These are phyloP conservation scores for Taxawa tesnikishii DNA, from an alignment of 2,329 filamentous ascomycete genomes.

Conservation along the genomic window DNA sequence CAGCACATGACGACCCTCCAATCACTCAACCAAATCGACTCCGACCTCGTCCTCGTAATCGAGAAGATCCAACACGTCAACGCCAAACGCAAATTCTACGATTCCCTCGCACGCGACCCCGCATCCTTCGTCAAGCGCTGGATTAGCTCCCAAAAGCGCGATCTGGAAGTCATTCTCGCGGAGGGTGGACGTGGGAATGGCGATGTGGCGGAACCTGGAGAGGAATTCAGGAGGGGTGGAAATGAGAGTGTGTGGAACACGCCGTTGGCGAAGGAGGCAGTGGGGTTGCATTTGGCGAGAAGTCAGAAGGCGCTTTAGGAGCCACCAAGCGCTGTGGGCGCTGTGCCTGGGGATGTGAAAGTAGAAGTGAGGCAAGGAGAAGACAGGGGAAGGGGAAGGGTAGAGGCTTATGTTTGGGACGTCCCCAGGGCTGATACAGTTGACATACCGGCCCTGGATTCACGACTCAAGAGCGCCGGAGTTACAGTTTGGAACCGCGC, in stretches of 20 bases:
- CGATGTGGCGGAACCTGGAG: conserved; percentile 39
- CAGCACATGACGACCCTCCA: conserved; percentile 53
- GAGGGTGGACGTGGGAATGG: conserved; percentile 53
- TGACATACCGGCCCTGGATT: too few relatives aligned
- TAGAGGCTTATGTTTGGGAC: too few relatives aligned
- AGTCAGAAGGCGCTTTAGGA: conserved; percentile 7
- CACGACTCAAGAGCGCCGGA: too few relatives aligned
- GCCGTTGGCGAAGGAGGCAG: conserved; percentile 48
- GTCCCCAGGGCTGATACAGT: too few relatives aligned
- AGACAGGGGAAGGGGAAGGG: too few relatives aligned
- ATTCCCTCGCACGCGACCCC: conserved; percentile 66
- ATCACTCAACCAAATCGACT: conserved; percentile 66
- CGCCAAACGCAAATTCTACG: conserved; percentile 82
- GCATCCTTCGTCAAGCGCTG: conserved; percentile 75
- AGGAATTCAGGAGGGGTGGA: conserved; percentile 58
- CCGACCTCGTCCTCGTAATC: conserved; percentile 71
- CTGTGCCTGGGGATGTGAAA: too few relatives aligned
- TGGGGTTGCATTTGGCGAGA: conserved; percentile 47
- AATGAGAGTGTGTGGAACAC: conserved; percentile 51
- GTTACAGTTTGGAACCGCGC: too few relatives aligned
- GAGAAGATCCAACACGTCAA: conserved; percentile 77
- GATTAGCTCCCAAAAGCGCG: conserved; percentile 82
- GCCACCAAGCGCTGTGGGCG: too few relatives aligned
- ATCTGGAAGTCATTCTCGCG: conserved; percentile 77
- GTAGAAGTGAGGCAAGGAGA: too few relatives aligned